These are phyloP conservation scores for Fomitopsis palustris DNA, from an alignment of 1,284 basidiomycete species.

Conservation along the genomic window DNA sequence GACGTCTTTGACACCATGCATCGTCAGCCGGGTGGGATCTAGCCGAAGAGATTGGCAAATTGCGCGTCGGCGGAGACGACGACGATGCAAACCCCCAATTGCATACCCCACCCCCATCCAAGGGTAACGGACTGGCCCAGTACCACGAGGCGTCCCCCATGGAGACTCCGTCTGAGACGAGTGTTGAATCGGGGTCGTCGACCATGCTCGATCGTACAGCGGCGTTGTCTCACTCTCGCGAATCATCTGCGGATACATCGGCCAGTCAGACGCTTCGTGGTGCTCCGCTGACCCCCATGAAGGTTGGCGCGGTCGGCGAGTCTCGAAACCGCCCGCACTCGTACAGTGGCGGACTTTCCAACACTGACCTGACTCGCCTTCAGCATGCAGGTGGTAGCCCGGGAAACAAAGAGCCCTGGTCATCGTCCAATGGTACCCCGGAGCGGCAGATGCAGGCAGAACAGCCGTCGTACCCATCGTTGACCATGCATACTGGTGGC, in stretches of 20 bases:
- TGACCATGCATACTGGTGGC: constrained; percentile 34
- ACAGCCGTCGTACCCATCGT: constrained; percentile 70
- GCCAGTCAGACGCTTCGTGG: constrained; percentile 53
- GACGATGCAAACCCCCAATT: constrained; percentile 50
- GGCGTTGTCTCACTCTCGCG: constrained; percentile 65
- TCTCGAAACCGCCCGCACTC: constrained; percentile 74
- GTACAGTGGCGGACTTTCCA: constrained; percentile 71
- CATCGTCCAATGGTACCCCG: constrained; percentile 27
- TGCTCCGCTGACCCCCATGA: constrained; percentile 46
- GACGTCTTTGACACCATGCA: constrained; percentile 27
- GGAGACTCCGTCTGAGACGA: constrained; percentile 66
- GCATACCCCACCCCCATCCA: constrained; percentile 63
- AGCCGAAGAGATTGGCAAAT: constrained; percentile 65
- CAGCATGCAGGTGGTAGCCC: constrained; percentile 59
- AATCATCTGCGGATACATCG: constrained; percentile 70
- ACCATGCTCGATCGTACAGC: constrained; percentile 59
- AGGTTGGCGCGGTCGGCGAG: constrained; percentile 48
- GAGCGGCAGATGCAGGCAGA: constrained; percentile 39
- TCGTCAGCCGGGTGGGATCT: constrained; percentile 62
- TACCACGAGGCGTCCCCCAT: constrained; percentile 65
- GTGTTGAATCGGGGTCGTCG: constrained; percentile 65
- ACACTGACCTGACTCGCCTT: constrained; percentile 66
- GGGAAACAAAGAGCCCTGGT: constrained; percentile 26
- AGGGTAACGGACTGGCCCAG: constrained; percentile 49
- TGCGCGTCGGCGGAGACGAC: constrained; percentile 58